Evolutionary conservation across 208 protist species (phyloP).

Genomic region (Acanthamoeba sp.): DNA sequence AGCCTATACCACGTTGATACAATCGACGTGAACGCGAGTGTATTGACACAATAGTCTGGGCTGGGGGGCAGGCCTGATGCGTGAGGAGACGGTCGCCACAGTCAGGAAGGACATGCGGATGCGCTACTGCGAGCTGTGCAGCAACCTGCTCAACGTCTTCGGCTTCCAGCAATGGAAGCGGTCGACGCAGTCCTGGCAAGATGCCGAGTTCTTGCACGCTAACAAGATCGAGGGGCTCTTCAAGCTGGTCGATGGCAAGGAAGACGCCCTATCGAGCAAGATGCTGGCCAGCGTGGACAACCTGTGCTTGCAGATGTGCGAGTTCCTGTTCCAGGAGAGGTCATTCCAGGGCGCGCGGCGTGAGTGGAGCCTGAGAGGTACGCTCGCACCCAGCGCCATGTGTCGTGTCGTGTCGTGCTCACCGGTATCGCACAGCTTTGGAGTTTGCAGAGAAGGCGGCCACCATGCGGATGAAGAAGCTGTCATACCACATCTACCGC

Average conservation of each 20-base stretch:
- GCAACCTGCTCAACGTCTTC: constrained; percentile 62
- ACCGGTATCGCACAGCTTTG: constrained; percentile 2
- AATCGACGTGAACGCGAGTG: no score
- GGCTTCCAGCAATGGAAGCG: constrained; percentile 54
- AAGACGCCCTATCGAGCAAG: constrained; percentile 35
- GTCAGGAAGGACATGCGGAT: background rate
- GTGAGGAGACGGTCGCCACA: background rate
- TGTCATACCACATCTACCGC: constrained; percentile 68
- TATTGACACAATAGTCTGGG: no score
- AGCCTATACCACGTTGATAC: no score
- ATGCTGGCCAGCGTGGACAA: constrained; percentile 3
- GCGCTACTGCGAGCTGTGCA: constrained; percentile 47
- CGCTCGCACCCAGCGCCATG: background rate
- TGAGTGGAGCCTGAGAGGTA: constrained; percentile 54
- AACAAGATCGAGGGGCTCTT: constrained; percentile 18
- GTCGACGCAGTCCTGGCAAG: background rate
- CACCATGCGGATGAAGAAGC: constrained; percentile 66
- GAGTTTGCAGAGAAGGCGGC: constrained; percentile 54
- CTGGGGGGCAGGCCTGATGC: background rate
- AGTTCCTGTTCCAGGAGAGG: constrained; percentile 8
- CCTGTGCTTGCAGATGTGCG: constrained; percentile 27
- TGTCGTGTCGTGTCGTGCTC: no score
- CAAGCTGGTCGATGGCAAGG: background rate
- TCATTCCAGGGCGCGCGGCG: background rate
- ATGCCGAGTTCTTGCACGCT: constrained; percentile 47